A percentile compares a stretch with the other conserved stretches of the same genome.
Conservation (phyloP, 257 asterid genomes). For the Orobanche coerulescens region DNA sequence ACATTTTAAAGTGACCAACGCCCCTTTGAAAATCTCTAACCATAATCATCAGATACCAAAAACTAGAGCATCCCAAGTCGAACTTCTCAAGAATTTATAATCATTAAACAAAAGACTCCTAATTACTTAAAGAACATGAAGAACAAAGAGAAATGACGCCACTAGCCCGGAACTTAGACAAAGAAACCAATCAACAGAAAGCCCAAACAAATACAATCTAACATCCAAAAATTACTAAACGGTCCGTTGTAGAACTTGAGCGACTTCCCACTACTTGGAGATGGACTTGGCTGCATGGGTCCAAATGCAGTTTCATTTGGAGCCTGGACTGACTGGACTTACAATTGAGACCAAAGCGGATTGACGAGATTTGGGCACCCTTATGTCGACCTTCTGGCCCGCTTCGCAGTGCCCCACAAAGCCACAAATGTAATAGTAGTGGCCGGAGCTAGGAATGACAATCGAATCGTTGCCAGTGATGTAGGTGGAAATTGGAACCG, state of each 20-base stretch:
- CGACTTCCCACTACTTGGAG: conserved; percentile 18
- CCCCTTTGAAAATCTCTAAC: too few relatives aligned
- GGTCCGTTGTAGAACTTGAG: not conserved
- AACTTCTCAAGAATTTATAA: too few relatives aligned
- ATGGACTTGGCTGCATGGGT: conserved; percentile 35
- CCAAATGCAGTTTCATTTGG: conserved; percentile 11
- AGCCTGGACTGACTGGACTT: conserved; percentile 24
- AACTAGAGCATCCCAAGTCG: too few relatives aligned
- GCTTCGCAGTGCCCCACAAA: conserved; percentile 58
- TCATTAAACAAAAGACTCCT: too few relatives aligned
- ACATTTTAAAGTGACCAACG: too few relatives aligned
- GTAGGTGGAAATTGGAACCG: conserved; percentile 35
- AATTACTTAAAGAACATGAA: too few relatives aligned
- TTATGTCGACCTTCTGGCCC: conserved; percentile 53
- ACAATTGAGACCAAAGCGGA: conserved; percentile 14
- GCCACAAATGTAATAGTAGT: conserved; percentile 54
- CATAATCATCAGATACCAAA: too few relatives aligned
- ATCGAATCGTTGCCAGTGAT: conserved; percentile 50
- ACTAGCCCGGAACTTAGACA: too few relatives aligned
- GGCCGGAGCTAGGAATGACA: conserved; percentile 35
- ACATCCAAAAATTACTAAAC: conserved; percentile 19
- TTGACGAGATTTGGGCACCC: conserved; percentile 29
- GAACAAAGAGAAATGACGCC: too few relatives aligned
- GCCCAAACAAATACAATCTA: conserved; percentile 18
- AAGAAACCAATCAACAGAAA: conserved; percentile 10